A percentile compares a stretch with the other conserved stretches of the same genome.
phyloP scores from a whole-genome alignment of 257 asterid species.

The Scutellaria barbata region DNA sequence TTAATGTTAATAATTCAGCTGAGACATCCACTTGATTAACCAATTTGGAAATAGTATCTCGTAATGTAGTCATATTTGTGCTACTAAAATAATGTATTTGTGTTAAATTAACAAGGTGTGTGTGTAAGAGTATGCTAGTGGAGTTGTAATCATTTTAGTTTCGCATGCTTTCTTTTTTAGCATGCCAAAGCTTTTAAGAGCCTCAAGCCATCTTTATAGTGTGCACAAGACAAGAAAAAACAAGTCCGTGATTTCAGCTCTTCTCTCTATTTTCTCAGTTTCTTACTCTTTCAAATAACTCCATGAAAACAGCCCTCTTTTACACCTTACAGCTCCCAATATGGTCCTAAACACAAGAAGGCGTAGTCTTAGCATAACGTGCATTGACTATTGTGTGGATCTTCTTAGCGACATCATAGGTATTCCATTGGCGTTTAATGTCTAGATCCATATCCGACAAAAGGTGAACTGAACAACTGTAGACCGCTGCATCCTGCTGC shows the following conservation, averaged over 20 bases:
- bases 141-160: neutral
- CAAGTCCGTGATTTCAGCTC: neutral
- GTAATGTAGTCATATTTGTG: neutral
- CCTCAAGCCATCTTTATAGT: neutral
- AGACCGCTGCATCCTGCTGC: neutral
- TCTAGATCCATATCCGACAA: conserved; percentile 7
- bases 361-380: neutral
- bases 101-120: neutral
- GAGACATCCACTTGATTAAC: conserved; percentile 2
- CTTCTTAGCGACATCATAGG: neutral
- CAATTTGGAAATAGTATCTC: neutral
- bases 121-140: neutral
- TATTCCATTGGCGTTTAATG: conserved; percentile 19
- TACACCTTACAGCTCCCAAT: too few relatives aligned
- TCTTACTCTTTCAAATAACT: neutral
- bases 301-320: neutral
- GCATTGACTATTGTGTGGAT: conserved; percentile 5
- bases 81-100: neutral
- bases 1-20: neutral
- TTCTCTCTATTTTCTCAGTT: neutral
- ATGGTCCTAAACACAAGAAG: neutral
- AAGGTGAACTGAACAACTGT: conserved; percentile 17
- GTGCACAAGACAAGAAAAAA: neutral
- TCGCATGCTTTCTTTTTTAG: neutral
- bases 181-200: neutral